Conservation (phyloP, 352 stramenopile genomes). For the Phytophthora europaea region DNA sequence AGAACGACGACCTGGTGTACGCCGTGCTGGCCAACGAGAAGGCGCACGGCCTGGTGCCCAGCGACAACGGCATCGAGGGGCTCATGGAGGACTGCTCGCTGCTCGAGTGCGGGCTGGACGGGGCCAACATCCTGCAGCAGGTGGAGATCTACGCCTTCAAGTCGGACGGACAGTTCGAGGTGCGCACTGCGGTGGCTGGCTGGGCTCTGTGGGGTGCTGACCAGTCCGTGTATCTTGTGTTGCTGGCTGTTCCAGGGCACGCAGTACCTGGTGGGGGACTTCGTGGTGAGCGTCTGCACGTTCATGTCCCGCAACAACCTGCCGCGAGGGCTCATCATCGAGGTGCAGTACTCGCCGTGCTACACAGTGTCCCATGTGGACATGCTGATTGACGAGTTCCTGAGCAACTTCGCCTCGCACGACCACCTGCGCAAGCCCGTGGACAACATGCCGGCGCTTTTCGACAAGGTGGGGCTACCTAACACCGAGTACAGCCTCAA, state of each 20-base stretch:
- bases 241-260: constrained; percentile 52
- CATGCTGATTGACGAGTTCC: constrained; percentile 88
- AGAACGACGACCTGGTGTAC: constrained; percentile 90
- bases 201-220: constrained; percentile 4
- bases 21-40: constrained; percentile 87
- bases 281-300: constrained; percentile 87
- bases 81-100: constrained; percentile 80
- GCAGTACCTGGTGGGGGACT: constrained; percentile 87
- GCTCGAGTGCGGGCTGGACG: constrained; percentile 86
- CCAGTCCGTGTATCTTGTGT: constrained; percentile 8
- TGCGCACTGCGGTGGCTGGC: constrained; percentile 16
- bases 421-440: constrained; percentile 83
- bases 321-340: constrained; percentile 80
- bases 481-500: constrained; percentile 86
- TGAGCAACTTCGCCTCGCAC: constrained; percentile 72
- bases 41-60: constrained; percentile 56
- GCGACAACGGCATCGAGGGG: constrained; percentile 82
- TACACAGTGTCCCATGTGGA: constrained; percentile 81
- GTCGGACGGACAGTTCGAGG: constrained; percentile 89
- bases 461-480: constrained; percentile 81
- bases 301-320: constrained; percentile 91
- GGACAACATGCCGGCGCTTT: constrained; percentile 67
- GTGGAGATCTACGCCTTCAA: constrained; percentile 93
- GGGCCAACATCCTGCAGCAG: constrained; percentile 88
- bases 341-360: constrained; percentile 88